phyloP scores from a whole-genome alignment of 1,139 yeast species.

The Arxiozyma slooffiae region DNA sequence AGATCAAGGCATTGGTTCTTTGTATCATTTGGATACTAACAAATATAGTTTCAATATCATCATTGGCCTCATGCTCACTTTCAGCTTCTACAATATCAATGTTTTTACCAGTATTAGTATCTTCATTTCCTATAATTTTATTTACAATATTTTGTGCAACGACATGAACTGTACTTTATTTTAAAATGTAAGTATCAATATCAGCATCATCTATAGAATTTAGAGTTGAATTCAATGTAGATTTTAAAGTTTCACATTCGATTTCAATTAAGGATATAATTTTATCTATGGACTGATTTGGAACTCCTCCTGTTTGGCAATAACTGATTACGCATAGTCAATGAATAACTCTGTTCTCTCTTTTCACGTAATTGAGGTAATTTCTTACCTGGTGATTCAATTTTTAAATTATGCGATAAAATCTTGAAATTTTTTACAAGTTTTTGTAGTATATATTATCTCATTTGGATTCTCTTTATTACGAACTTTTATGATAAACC shows the following conservation, averaged over 20 bases:
- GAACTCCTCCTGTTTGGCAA: conserved; percentile 4
- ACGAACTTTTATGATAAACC: conserved; percentile 34
- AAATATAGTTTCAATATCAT: conserved; percentile 18
- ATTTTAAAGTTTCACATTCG: conserved; percentile 2
- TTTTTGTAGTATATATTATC: conserved; percentile 45
- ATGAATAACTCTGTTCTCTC: conserved; percentile 34
- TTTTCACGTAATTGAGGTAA: conserved; percentile 56
- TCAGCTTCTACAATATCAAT: conserved; percentile 1
- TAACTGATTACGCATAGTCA: conserved; percentile 10
- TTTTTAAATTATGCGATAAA: conserved; percentile 43
- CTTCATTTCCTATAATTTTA: conserved; percentile 8
- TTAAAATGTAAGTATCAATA: background rate
- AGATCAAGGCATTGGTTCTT: conserved; percentile 31
- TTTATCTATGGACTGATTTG: conserved; percentile 14
- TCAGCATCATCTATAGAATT: background rate
- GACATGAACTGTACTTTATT: background rate
- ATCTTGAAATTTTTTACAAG: conserved; percentile 58
- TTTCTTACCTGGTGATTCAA: conserved; percentile 59
- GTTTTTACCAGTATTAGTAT: conserved; percentile 10
- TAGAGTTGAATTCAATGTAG: background rate
- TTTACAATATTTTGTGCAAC: conserved; percentile 3
- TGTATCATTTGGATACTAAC: conserved; percentile 23
- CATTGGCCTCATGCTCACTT: conserved; percentile 8
- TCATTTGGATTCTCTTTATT: conserved; percentile 26
- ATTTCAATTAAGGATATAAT: conserved; percentile 8